A percentile compares a stretch with the other conserved stretches of the same genome.
Evolutionary conservation across 2,329 filamentous ascomycete species (phyloP).

Genomic region (Aspergillus melleus): DNA sequence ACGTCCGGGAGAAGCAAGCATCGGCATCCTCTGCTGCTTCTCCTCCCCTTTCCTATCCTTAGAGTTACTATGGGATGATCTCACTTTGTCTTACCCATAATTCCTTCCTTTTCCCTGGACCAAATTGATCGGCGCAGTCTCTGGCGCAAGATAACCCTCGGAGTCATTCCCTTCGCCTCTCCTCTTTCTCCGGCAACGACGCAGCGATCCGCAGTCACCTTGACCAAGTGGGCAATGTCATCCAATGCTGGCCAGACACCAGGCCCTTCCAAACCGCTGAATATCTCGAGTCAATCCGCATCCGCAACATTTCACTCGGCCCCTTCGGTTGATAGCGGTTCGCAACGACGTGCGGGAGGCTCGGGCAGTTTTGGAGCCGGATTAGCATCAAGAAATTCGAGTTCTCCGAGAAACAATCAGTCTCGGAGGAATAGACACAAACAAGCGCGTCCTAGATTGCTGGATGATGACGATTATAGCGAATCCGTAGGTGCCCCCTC

Average conservation of each 20-base stretch:
- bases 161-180: background rate
- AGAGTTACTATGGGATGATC: background rate
- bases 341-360: slow-evolving; percentile 42
- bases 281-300: slow-evolving; percentile 34
- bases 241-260: slow-evolving; percentile 38
- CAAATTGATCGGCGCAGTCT: background rate
- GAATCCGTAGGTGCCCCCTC: slow-evolving; percentile 62
- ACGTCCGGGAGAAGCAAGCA: slow-evolving; percentile 18
- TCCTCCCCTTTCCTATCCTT: slow-evolving; percentile 9
- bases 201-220: slow-evolving; percentile 26
- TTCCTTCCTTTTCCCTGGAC: background rate
- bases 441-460: slow-evolving; percentile 69
- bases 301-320: slow-evolving; percentile 35
- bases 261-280: slow-evolving; percentile 42
- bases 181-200: background rate
- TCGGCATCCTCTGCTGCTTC: slow-evolving; percentile 15
- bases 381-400: slow-evolving; percentile 36
- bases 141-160: background rate
- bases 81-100: background rate
- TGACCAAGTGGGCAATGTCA: slow-evolving; percentile 38
- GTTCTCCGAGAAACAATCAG: slow-evolving; percentile 68
- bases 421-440: slow-evolving; percentile 78
- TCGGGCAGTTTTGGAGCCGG: slow-evolving; percentile 44
- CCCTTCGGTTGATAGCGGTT: slow-evolving; percentile 34
- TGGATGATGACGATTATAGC: slow-evolving; percentile 84